These are phyloP conservation scores for Zasmidium cellare DNA, from an alignment of 2,329 filamentous ascomycete genomes.

Conservation along the genomic window DNA sequence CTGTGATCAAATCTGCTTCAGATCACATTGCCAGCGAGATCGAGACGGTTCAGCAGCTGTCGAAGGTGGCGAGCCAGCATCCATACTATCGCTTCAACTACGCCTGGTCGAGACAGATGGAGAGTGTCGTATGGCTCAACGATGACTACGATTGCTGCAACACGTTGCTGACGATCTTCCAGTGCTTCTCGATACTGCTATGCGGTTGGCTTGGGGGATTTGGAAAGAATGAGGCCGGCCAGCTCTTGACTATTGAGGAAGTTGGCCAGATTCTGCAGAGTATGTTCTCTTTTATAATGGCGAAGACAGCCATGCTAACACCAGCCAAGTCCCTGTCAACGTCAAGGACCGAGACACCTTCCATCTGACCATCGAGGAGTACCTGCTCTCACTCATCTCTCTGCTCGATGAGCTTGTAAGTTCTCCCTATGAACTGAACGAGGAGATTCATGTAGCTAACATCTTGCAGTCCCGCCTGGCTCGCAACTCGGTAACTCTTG, in stretches of 20 bases:
- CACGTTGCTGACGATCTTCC: background rate
- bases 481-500: constrained; percentile 90
- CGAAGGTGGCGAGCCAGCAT: constrained; percentile 73
- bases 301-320: constrained; percentile 3
- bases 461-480: constrained; percentile 69
- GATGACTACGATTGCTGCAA: background rate
- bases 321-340: constrained; percentile 74
- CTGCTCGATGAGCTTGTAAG: constrained; percentile 82
- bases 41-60: constrained; percentile 68
- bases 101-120: constrained; percentile 80
- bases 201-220: constrained; percentile 81
- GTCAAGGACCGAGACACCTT: constrained; percentile 87
- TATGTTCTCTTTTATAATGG: constrained; percentile 40
- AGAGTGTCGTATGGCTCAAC: constrained; percentile 64
- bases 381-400: constrained; percentile 82
- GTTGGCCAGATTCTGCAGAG: constrained; percentile 75
- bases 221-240: constrained; percentile 48
- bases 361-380: constrained; percentile 96
- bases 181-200: constrained; percentile 60
- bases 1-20: constrained; percentile 69
- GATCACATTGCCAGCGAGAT: constrained; percentile 70
- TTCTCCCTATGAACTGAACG: background rate
- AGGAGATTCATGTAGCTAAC: background rate
- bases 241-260: constrained; percentile 83
- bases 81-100: constrained; percentile 98